phyloP scores from a whole-genome alignment of 208 protist genomes.

The Trichomonas tenax region DNA sequence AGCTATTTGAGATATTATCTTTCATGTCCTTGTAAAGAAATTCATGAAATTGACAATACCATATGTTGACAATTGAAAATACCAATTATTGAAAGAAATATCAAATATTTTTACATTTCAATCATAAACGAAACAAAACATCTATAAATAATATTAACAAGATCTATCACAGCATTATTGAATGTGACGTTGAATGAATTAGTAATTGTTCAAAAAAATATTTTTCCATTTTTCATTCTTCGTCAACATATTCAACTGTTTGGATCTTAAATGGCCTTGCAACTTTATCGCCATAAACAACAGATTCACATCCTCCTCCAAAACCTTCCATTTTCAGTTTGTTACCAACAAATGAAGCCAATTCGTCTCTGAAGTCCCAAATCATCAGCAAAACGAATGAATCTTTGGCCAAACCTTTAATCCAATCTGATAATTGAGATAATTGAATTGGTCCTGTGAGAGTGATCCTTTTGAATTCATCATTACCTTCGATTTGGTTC shows the following conservation, averaged over 20 bases:
- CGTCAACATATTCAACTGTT: conserved; percentile 8
- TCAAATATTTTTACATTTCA: too few relatives aligned
- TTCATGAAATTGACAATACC: too few relatives aligned
- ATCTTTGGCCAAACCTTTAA: background rate
- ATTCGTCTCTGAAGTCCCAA: background rate
- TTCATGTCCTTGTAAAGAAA: too few relatives aligned
- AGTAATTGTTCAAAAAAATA: too few relatives aligned
- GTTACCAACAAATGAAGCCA: background rate
- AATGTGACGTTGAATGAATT: too few relatives aligned
- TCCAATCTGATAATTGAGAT: background rate
- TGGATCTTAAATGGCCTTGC: background rate
- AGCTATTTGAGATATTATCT: too few relatives aligned
- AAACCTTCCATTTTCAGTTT: background rate
- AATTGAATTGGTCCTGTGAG: background rate
- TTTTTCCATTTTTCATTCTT: background rate
- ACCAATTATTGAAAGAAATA: too few relatives aligned
- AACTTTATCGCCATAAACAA: background rate
- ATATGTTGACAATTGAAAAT: too few relatives aligned
- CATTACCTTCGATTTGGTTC: background rate
- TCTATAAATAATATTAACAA: too few relatives aligned
- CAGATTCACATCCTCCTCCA: background rate
- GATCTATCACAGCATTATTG: too few relatives aligned
- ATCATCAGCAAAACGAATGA: background rate
- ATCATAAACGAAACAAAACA: too few relatives aligned
- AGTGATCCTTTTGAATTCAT: background rate